phyloP scores from a whole-genome alignment of 2,329 filamentous ascomycete species.

The Mycosphaerella arachidis region DNA sequence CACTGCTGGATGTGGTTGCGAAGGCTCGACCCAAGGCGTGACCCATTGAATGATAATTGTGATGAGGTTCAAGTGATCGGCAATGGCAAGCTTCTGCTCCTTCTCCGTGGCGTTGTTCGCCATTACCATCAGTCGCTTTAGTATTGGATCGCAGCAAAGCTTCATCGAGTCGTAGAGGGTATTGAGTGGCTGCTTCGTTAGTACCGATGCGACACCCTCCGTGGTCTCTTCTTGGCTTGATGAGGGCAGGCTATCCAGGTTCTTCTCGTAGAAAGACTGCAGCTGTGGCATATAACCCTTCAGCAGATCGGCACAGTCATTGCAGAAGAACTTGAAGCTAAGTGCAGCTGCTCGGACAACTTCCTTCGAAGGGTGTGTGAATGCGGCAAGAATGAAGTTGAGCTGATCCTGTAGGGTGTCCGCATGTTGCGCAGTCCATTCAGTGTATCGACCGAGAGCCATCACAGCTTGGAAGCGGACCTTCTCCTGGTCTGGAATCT shows the following conservation, averaged over 20 bases:
- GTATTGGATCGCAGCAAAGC: conserved; percentile 86
- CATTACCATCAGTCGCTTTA: conserved; percentile 77
- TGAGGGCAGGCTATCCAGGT: conserved; percentile 78
- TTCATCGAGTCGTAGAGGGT: conserved; percentile 84
- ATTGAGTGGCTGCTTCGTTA: conserved; percentile 75
- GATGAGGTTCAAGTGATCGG: conserved; percentile 89
- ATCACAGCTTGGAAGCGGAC: conserved; percentile 98
- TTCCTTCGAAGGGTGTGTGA: conserved; percentile 82
- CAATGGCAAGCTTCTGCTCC: conserved; percentile 76
- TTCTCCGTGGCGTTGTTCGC: conserved; percentile 82
- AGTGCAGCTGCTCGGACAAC: conserved; percentile 88
- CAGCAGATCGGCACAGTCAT: conserved; percentile 83
- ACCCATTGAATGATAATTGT: conserved; percentile 81
- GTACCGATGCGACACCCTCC: conserved; percentile 87
- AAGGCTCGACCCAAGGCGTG: conserved; percentile 67
- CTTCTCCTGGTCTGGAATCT: conserved; percentile 94
- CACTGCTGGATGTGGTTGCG: conserved; percentile 80
- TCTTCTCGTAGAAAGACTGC: conserved; percentile 86
- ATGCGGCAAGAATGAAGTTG: conserved; percentile 91
- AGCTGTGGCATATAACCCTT: conserved; percentile 79
- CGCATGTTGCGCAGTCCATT: conserved; percentile 93
- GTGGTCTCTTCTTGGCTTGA: conserved; percentile 93
- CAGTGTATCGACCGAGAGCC: conserved; percentile 92
- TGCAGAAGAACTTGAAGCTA: conserved; percentile 95
- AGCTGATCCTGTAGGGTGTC: conserved; percentile 90